Conservation (phyloP, 2,329 filamentous ascomycete genomes). For the Sporothrix pseudoabietina region DNA sequence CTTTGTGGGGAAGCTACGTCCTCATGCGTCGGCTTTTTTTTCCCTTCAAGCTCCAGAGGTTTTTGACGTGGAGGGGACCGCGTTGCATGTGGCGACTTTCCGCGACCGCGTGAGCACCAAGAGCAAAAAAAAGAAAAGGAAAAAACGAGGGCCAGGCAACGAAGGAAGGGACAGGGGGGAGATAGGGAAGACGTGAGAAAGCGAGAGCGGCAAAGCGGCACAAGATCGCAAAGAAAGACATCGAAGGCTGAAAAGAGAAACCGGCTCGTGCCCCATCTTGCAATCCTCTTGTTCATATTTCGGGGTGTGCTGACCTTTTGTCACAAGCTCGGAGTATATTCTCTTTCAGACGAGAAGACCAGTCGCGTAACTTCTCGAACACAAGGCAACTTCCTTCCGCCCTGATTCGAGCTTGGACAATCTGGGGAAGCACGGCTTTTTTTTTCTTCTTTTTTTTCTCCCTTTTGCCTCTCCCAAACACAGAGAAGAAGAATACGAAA, state of each 20-base stretch:
- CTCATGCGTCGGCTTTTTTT: background rate
- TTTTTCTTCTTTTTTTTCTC: background rate
- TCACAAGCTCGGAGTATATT: background rate
- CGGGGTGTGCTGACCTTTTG: background rate
- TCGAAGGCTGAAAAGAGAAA: background rate
- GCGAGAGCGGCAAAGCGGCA: background rate
- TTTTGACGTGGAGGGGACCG: background rate
- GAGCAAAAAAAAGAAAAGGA: background rate
- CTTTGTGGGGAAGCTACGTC: constrained; percentile 3
- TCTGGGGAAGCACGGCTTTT: background rate
- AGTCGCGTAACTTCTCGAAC: background rate
- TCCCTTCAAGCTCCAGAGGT: background rate
- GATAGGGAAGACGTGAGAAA: background rate
- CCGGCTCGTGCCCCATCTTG: background rate
- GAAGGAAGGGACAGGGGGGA: background rate
- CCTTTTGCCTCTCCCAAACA: background rate
- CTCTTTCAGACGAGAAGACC: background rate
- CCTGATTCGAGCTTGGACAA: background rate
- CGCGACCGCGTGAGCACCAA: background rate
- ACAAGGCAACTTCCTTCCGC: background rate
- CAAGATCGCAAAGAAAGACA: background rate
- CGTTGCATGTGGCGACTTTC: constrained; percentile 14
- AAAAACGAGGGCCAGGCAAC: background rate
- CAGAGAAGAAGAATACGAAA: background rate
- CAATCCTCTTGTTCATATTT: background rate